These are phyloP conservation scores for Phaeosphaeriaceae sp. DNA, from an alignment of 2,329 filamentous ascomycete species.

Conservation along the genomic window DNA sequence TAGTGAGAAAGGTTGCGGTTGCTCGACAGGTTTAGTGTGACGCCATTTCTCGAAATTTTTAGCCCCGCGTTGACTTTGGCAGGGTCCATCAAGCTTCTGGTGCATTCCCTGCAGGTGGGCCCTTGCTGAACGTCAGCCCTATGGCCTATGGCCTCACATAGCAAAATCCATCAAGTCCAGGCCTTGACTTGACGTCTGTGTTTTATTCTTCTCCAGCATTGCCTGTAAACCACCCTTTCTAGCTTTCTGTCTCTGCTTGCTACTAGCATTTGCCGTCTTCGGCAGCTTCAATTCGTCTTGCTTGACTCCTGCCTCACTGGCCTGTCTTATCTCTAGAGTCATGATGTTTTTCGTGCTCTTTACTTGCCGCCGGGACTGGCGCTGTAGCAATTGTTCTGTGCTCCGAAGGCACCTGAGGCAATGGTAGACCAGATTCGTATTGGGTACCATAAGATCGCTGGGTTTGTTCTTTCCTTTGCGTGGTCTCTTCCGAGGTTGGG, in stretches of 20 bases:
- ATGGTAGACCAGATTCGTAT: constrained; percentile 32
- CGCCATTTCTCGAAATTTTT: constrained; percentile 38
- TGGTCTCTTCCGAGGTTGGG: background rate
- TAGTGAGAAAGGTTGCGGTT: constrained; percentile 3
- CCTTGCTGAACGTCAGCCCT: constrained; percentile 36
- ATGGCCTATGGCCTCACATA: constrained; percentile 48
- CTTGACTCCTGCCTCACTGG: background rate
- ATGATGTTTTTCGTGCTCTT: constrained; percentile 12
- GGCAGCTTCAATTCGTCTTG: constrained; percentile 21
- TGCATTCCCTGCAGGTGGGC: constrained; percentile 26
- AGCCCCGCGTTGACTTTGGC: constrained; percentile 39
- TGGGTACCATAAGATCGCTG: constrained; percentile 11
- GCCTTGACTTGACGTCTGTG: constrained; percentile 41
- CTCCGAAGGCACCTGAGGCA: constrained; percentile 43
- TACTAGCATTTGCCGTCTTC: constrained; percentile 53
- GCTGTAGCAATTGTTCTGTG: constrained; percentile 31
- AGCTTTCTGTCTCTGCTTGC: constrained; percentile 63
- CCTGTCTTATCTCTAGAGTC: too few relatives aligned
- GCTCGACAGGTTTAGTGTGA: constrained; percentile 19
- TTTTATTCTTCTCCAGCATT: constrained; percentile 56
- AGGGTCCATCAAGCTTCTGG: constrained; percentile 32
- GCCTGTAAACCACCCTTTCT: constrained; percentile 62
- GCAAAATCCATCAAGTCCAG: constrained; percentile 63
- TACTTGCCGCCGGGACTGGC: constrained; percentile 26
- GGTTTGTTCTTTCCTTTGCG: constrained; percentile 8